phyloP scores from a whole-genome alignment of 2,329 filamentous ascomycete genomes.

The Claviceps sp. region DNA sequence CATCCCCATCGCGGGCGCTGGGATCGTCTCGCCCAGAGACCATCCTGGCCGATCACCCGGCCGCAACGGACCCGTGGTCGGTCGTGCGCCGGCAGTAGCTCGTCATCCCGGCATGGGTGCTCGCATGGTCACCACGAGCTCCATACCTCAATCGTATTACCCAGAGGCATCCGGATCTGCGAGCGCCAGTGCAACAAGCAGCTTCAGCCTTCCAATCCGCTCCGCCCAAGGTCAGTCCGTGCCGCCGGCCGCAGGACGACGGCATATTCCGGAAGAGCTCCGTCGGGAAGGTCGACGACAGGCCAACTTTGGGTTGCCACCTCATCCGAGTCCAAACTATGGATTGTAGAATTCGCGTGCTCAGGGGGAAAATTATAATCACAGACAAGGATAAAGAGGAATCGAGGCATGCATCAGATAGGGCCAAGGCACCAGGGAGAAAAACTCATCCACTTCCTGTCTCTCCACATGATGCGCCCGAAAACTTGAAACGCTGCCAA shows the following conservation, averaged over 20 bases:
- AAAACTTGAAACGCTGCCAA: not conserved
- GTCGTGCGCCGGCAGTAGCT: conserved; percentile 25
- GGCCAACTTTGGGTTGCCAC: conserved; percentile 36
- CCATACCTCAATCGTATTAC: conserved; percentile 33
- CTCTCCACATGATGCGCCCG: not conserved
- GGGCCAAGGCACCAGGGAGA: not conserved
- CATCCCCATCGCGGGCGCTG: conserved; percentile 50
- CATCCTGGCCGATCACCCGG: conserved; percentile 38
- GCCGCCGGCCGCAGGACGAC: conserved; percentile 46
- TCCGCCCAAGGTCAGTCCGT: conserved; percentile 45
- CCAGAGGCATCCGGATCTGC: conserved; percentile 24
- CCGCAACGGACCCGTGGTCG: conserved; percentile 31
- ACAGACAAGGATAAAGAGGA: not conserved
- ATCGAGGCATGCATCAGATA: not conserved
- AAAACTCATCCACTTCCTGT: not conserved
- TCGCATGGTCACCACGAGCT: conserved; percentile 37
- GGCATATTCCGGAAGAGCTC: conserved; percentile 40
- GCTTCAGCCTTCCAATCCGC: conserved; percentile 52
- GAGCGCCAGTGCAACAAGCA: conserved; percentile 30
- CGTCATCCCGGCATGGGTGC: conserved; percentile 43
- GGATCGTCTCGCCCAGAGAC: conserved; percentile 41
- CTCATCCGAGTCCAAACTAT: conserved; percentile 27
- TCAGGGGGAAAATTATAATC: not conserved
- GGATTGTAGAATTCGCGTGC: conserved; percentile 14
- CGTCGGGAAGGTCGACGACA: conserved; percentile 40